Evolutionary conservation across 352 stramenopile species (phyloP).

Genomic region (Pythium brassicae): DNA sequence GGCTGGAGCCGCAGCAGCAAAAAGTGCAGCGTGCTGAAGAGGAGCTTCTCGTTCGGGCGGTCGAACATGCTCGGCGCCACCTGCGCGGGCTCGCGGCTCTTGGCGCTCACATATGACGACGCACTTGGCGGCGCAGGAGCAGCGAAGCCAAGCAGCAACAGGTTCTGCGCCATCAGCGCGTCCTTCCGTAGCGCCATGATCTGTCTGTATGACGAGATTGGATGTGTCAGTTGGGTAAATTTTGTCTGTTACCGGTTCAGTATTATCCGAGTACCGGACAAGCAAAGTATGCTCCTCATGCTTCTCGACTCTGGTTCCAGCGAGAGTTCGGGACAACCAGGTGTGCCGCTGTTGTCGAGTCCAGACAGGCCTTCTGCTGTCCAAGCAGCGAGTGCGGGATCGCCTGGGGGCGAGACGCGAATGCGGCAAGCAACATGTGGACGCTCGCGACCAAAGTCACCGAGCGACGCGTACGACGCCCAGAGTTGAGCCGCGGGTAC

Average conservation of each 20-base stretch:
- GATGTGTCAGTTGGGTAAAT: no score
- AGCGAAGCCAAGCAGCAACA: conserved; percentile 35
- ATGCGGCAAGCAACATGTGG: no score
- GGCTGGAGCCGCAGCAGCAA: conserved; percentile 31
- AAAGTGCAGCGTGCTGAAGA: conserved; percentile 41
- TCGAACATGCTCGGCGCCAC: conserved; percentile 37
- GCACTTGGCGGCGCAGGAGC: background rate
- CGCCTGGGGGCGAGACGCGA: no score
- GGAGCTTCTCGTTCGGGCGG: conserved; percentile 50
- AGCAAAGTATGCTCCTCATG: no score
- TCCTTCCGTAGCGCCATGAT: conserved; percentile 26
- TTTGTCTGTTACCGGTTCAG: no score
- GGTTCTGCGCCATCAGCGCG: conserved; percentile 39
- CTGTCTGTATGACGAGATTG: no score
- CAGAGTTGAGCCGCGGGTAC: no score
- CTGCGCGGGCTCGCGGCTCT: background rate
- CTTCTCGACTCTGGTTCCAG: no score
- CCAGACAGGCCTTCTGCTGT: no score
- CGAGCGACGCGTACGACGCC: no score
- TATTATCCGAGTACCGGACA: no score
- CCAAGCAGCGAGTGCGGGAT: background rate
- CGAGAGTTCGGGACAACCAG: background rate
- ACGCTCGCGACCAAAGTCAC: no score
- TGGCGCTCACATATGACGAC: background rate
- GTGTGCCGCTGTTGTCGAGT: background rate